Base-by-base conservation (phyloP, 2,329 filamentous ascomycete species). In the Exserohilum rostratum region DNA sequence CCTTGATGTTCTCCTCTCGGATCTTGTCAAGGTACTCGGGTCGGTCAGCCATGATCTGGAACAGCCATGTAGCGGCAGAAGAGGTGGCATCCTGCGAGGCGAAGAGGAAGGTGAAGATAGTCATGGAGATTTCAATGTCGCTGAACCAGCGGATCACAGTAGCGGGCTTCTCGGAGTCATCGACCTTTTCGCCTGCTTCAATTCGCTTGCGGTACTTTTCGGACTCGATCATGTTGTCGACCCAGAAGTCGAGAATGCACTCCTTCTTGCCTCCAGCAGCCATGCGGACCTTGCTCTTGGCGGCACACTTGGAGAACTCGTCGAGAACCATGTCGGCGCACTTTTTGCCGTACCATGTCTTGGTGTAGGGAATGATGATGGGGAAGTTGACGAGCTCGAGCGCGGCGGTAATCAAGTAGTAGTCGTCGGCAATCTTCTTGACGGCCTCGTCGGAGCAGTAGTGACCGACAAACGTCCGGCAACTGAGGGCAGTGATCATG, bases 301-400 rank as follows among this genome's bases (percentile, higher is more conserved):
- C 90, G 42, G 93, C 90, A 72, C 93, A 97, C 78, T 91, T 93
- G 73, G 89, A 80, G 72, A 98, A 98, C 75, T 96, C 93, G 44
- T 83, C 84, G 62, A 98, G 82, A 30, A 96, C 91, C 87, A 96
- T 91, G 70, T 96, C 91, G 54, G 93, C 88, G 27, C 92, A 91
- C 80, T 93, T 96, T 84, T 97, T 96, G 68, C 93, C 95, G 72
- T 96, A 96, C 92, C 92, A 98, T 5, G 92, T 92, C 82, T 92
- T 93, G 73, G 93, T 97, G 82, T 86, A 98, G 34, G 93, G 93
- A 35, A 98, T 78, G 73, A 98, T 97, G 78, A 98, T 90, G 55
- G 95, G 68, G 58, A 72, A 71, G 82, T 98, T 98, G 82, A 99
- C 95, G 42, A 98, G 85, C 78, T 99, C 95, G 65, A 98, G 85